Evolutionary conservation across 2,329 filamentous ascomycete genomes (phyloP), one percentile per base, ranked within the genome.

Genomic region (Xylariaceae sp.): DNA sequence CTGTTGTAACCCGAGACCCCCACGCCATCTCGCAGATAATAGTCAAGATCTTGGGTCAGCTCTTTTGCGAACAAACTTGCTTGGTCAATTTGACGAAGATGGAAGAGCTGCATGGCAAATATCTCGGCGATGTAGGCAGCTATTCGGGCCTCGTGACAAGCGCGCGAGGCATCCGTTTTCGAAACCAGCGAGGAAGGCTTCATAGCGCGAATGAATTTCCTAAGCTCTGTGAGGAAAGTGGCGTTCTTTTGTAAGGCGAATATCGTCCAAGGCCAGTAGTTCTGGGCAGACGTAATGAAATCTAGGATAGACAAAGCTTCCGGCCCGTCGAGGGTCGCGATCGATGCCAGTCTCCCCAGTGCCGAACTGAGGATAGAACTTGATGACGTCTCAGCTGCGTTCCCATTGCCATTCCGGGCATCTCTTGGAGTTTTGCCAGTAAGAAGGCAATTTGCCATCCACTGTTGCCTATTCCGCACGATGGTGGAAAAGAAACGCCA

Each of bases 201-300:
- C 18, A 89, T 71, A 5, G 75, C 72, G 11, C 78, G 81, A 33
- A 94, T 79, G 66, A 90, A 94, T 4, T 79, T 77, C 16, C 89
- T 81, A 16, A 96, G 78, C 50, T 83, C 82, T 40, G 83, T 77
- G 51, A 97, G 80, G 63, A 96, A 93, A 0, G 77, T 75, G 1
- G 81, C 79, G 62, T 96, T 88, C 53, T 86, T 86, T 55, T 88
- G 83, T 34, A 96, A 75, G 38, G 88, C 85, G 51, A 89, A 87
- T 51, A 95, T 91, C 1, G 90, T 92, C 90, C 93, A 96, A 1
- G 92, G 88, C 93, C 93, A 97, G 66, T 91, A 89, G 68, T 96
- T 94, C 66, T 97, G 92, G 5, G 93, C 89, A 2, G 88, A 84
- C 2, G 89, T 85, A 36, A 97, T 83, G 67, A 97, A 97, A 62